Conservation (phyloP, 129 eudicot species). For the Centella asiatica region DNA sequence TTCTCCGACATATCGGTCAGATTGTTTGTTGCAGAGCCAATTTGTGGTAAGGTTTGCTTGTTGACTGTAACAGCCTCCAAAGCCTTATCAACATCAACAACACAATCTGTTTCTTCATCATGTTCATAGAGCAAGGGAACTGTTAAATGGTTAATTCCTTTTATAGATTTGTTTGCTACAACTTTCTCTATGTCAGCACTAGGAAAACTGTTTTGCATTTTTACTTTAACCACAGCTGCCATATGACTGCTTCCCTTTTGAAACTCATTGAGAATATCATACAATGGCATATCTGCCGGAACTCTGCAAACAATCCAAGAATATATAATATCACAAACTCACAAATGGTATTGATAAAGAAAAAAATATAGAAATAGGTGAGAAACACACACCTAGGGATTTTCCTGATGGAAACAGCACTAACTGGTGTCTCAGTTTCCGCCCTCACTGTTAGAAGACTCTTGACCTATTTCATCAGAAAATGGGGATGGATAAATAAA, state of each 20-base stretch:
- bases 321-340: neutral
- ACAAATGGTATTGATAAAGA: neutral
- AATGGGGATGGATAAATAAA: neutral
- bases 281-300: conserved; percentile 89
- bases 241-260: conserved; percentile 97
- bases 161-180: conserved; percentile 18
- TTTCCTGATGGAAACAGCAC: conserved; percentile 87
- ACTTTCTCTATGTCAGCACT: conserved; percentile 14
- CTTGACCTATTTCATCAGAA: conserved; percentile 56
- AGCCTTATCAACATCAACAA: conserved; percentile 42
- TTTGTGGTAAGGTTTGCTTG: conserved; percentile 13
- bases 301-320: conserved; percentile 41
- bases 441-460: conserved; percentile 95
- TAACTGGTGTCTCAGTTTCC: conserved; percentile 97
- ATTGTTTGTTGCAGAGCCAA: conserved; percentile 20
- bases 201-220: conserved; percentile 37
- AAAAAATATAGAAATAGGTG: neutral
- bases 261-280: conserved; percentile 92
- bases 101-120: conserved; percentile 35
- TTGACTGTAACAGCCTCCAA: conserved; percentile 12
- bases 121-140: conserved; percentile 50
- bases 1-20: conserved; percentile 33
- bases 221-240: conserved; percentile 94
- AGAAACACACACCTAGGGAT: conserved; percentile 63
- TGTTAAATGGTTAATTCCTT: conserved; percentile 35